Conservation (phyloP, 192 early-diverging fungal species). For the Dissophora ornata region DNA sequence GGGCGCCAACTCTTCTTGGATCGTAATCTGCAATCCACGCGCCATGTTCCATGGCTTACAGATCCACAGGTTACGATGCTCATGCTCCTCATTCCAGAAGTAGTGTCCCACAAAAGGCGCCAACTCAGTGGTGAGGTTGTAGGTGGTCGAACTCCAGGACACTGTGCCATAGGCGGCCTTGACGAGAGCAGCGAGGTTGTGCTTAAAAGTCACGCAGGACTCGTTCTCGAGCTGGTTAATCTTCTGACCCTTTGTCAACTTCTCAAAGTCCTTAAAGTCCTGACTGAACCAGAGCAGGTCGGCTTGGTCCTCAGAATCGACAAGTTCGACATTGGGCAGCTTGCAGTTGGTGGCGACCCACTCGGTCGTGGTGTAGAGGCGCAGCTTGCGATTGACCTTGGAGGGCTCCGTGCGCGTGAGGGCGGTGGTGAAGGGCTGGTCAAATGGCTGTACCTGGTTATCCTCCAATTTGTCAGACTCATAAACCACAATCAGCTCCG, state of each 20-base stretch:
- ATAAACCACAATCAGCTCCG: conserved; percentile 50
- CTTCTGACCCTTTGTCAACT: conserved; percentile 48
- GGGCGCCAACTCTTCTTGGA: conserved; percentile 53
- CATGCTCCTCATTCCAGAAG: conserved; percentile 53
- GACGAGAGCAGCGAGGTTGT: conserved; percentile 54
- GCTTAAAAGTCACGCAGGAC: conserved; percentile 56
- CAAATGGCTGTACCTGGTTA: conserved; percentile 37
- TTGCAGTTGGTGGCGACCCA: conserved; percentile 58
- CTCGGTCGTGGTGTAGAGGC: conserved; percentile 56
- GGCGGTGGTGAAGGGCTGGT: conserved; percentile 41
- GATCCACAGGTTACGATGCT: conserved; percentile 58
- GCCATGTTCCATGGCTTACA: conserved; percentile 59
- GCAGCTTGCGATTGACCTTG: conserved; percentile 9
- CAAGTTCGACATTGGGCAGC: conserved; percentile 48
- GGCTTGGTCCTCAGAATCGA: conserved; percentile 45
- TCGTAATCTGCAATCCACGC: conserved; percentile 55
- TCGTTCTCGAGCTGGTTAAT: conserved; percentile 62
- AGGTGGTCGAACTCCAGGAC: conserved; percentile 57
- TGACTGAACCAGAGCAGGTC: conserved; percentile 60
- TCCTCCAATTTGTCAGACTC: conserved; percentile 42
- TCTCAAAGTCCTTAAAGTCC: conserved; percentile 57
- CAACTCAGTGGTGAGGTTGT: conserved; percentile 55
- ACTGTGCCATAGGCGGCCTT: conserved; percentile 54
- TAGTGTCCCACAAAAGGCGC: conserved; percentile 58
- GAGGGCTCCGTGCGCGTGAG: conserved; percentile 4